These are phyloP conservation scores for Lactarius hengduanensis DNA, from an alignment of 768 basidiomycete genomes.

Conservation along the genomic window DNA sequence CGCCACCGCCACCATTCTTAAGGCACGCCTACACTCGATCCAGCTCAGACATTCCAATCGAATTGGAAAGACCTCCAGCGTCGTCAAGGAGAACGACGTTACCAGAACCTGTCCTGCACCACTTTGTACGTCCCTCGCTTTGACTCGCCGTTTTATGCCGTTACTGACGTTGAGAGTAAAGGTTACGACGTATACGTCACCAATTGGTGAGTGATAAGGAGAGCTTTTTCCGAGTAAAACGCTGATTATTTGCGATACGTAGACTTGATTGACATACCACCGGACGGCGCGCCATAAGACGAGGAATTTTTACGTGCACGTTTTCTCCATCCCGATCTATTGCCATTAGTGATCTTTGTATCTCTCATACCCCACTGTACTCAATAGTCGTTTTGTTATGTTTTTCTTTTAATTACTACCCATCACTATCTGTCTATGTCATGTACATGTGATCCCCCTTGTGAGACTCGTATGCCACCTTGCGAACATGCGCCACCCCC, in stretches of 20 bases:
- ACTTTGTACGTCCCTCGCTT: slow-evolving; percentile 33
- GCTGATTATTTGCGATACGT: neutral
- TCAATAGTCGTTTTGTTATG: neutral
- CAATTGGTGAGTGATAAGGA: slow-evolving; percentile 35
- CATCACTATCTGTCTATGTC: neutral
- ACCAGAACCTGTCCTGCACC: slow-evolving; percentile 31
- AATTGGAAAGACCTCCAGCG: slow-evolving; percentile 7
- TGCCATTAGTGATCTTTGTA: slow-evolving; percentile 3
- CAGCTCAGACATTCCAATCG: slow-evolving; percentile 4
- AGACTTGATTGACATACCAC: slow-evolving; percentile 21
- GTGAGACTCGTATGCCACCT: too few species aligned
- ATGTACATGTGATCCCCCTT: too few species aligned
- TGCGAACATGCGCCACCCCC: too few species aligned
- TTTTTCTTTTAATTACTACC: neutral
- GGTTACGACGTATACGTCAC: slow-evolving; percentile 42
- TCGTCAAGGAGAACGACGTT: slow-evolving; percentile 16
- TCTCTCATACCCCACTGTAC: slow-evolving; percentile 6
- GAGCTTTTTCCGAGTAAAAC: neutral
- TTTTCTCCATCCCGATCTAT: neutral
- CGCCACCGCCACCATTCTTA: neutral
- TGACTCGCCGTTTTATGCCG: neutral
- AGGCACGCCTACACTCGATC: neutral
- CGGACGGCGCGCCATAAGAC: slow-evolving; percentile 3
- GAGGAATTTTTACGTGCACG: neutral
- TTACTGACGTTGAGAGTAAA: slow-evolving; percentile 17